A percentile compares a stretch with the other conserved stretches of the same genome.
Evolutionary conservation across 371 early-diverging fungal genomes (phyloP).

Genomic region (Circinella minor): DNA sequence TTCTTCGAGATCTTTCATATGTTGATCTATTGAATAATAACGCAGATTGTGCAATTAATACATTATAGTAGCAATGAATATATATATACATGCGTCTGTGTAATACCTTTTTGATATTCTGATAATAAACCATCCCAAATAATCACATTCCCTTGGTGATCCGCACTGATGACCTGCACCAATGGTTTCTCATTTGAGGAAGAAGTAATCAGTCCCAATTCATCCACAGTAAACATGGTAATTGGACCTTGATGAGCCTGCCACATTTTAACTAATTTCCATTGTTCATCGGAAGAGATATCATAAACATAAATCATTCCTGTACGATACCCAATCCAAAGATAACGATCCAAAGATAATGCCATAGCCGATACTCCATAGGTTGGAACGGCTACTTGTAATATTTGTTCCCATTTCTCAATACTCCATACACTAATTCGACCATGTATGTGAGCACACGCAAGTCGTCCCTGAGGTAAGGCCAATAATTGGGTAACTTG

Average conservation of each 20-base stretch:
- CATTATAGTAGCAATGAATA: neutral
- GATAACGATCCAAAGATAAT: conserved; percentile 61
- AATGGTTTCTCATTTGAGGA: neutral
- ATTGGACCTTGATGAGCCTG: conserved; percentile 67
- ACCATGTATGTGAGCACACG: conserved; percentile 82
- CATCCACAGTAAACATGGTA: conserved; percentile 60
- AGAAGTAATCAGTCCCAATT: conserved; percentile 35
- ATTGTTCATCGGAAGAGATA: conserved; percentile 41
- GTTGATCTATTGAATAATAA: conserved; percentile 18
- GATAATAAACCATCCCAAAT: conserved; percentile 79
- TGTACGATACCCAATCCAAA: conserved; percentile 82
- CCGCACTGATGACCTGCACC: conserved; percentile 62
- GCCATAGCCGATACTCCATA: conserved; percentile 73
- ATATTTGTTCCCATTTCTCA: conserved; percentile 41
- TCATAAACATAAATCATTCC: conserved; percentile 82
- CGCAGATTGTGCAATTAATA: neutral
- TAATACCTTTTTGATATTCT: conserved; percentile 66
- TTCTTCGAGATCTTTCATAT: conserved; percentile 46
- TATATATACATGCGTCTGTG: neutral
- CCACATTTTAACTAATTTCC: conserved; percentile 75
- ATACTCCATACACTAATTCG: conserved; percentile 76
- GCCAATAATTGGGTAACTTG: conserved; percentile 63
- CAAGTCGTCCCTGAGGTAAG: conserved; percentile 53
- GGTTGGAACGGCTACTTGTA: conserved; percentile 57
- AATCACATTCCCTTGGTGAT: conserved; percentile 65